These are phyloP conservation scores for Senna tora DNA, from an alignment of 306 rosid genomes.

Conservation along the genomic window DNA sequence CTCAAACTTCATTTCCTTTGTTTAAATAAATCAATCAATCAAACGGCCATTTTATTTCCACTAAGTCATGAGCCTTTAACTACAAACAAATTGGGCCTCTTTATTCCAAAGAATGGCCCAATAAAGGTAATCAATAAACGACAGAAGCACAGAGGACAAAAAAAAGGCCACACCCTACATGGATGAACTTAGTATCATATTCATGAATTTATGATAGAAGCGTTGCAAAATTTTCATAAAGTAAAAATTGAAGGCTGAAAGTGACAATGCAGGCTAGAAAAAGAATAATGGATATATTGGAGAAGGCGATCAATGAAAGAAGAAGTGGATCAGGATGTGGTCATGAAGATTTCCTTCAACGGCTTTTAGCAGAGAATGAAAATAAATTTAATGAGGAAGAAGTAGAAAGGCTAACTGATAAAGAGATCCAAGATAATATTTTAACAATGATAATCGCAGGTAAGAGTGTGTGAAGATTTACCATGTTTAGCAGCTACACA, in stretches of 20 bases:
- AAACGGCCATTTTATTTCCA: too few relatives aligned
- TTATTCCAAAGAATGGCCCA: too few relatives aligned
- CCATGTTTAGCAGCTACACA: neutral
- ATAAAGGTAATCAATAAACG: too few relatives aligned
- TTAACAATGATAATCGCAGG: conserved; percentile 88
- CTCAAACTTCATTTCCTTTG: too few relatives aligned
- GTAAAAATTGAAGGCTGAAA: neutral
- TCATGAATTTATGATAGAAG: too few relatives aligned
- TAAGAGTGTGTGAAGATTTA: neutral
- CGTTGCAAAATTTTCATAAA: too few relatives aligned
- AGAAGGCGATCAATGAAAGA: conserved; percentile 56
- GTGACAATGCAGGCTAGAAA: conserved; percentile 65
- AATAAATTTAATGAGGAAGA: conserved; percentile 33
- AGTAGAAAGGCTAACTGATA: conserved; percentile 48
- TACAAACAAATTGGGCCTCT: too few relatives aligned
- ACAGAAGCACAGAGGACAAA: too few relatives aligned
- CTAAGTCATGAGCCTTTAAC: too few relatives aligned
- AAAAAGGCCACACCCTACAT: too few relatives aligned
- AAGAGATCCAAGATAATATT: conserved; percentile 79
- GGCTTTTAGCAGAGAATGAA: conserved; percentile 45
- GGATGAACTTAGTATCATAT: too few relatives aligned
- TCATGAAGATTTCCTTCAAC: conserved; percentile 64
- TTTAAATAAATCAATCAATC: too few relatives aligned
- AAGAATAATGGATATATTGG: conserved; percentile 60
- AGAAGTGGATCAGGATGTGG: conserved; percentile 43